phyloP scores from a whole-genome alignment of 2,329 filamentous ascomycete species.

The Fusarium luffae region DNA sequence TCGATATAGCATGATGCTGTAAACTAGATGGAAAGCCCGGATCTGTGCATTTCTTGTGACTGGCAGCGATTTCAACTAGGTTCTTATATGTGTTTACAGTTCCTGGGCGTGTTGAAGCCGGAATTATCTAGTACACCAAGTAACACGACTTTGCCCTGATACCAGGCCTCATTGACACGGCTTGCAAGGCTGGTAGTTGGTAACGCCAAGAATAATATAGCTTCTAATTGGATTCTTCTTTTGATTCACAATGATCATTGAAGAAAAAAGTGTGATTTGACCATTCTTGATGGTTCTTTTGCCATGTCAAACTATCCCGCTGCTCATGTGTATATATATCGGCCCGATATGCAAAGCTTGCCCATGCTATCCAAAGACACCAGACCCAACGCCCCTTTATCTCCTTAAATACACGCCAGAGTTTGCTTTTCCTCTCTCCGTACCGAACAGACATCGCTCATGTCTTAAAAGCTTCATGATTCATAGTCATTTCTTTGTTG shows the following conservation, averaged over 20 bases:
- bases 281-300: neutral
- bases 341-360: slow-evolving; percentile 10
- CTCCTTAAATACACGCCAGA: slow-evolving; percentile 2
- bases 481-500: neutral
- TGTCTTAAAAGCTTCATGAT: neutral
- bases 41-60: neutral
- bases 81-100: neutral
- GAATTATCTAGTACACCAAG: neutral
- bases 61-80: neutral
- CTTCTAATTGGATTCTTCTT: neutral
- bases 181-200: neutral
- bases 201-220: neutral
- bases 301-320: neutral
- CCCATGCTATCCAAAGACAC: slow-evolving; percentile 23
- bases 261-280: neutral
- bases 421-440: neutral
- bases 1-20: neutral
- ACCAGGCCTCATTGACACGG: neutral
- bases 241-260: neutral
- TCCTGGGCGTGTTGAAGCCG: no score
- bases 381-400: slow-evolving; percentile 24
- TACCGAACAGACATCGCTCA: neutral
- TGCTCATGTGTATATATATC: slow-evolving; percentile 20
- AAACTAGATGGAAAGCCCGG: neutral
- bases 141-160: neutral